Conservation (phyloP, 2,329 filamentous ascomycete genomes). For the Periconia sp. region DNA sequence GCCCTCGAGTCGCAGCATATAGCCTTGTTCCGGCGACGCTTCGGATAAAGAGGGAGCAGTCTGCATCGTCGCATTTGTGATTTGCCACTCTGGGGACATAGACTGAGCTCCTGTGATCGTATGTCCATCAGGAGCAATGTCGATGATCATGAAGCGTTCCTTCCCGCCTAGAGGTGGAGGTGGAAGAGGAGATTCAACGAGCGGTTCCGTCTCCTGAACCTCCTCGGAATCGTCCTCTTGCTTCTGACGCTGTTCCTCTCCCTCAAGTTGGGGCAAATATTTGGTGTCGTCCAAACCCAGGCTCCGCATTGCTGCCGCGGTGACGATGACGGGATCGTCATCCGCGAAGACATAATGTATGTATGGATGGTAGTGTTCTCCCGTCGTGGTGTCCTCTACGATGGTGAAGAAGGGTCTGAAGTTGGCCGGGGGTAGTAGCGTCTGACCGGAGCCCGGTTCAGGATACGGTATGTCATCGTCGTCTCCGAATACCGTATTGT, state of each 20-base stretch:
- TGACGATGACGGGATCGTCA: conserved; percentile 81
- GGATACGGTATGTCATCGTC: conserved; percentile 42
- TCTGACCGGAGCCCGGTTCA: conserved; percentile 40
- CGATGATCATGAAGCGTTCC: conserved; percentile 64
- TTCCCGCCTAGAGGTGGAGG: conserved; percentile 53
- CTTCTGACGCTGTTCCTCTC: conserved; percentile 18
- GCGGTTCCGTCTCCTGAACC: conserved; percentile 27
- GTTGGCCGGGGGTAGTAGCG: conserved; percentile 50
- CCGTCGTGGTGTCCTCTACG: conserved; percentile 75
- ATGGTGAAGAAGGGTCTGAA: conserved; percentile 88
- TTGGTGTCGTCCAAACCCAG: conserved; percentile 56
- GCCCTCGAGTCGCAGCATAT: conserved; percentile 70
- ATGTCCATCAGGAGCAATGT: conserved; percentile 54
- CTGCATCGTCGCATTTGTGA: conserved; percentile 60
- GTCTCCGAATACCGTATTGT: conserved; percentile 22
- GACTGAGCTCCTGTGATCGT: conserved; percentile 73
- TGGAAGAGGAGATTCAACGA: conserved; percentile 51
- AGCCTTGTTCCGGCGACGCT: conserved; percentile 47
- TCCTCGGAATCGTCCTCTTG: conserved; percentile 23
- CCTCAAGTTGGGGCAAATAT: conserved; percentile 37
- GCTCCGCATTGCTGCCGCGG: conserved; percentile 65
- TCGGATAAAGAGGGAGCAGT: conserved; percentile 69
- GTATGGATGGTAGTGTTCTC: conserved; percentile 79
- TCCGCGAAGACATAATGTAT: conserved; percentile 94
- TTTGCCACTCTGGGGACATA: conserved; percentile 76